Evolutionary conservation across 805 yeast genomes (phyloP).

Genomic region (Candida morakotiae): DNA sequence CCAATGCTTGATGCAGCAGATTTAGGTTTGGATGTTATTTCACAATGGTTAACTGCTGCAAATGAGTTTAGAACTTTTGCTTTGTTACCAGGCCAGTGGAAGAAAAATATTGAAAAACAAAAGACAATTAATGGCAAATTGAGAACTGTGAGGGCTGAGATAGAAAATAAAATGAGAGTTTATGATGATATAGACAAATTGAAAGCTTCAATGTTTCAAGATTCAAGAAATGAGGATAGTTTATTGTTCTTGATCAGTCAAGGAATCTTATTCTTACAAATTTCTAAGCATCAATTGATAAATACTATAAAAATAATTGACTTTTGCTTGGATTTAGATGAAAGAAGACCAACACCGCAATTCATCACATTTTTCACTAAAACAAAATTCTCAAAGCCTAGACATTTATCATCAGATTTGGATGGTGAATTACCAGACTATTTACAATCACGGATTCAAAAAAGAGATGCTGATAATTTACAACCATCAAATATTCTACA

Average conservation of each 20-base stretch:
- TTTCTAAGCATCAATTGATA: conserved; percentile 14
- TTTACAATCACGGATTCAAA: conserved; percentile 10
- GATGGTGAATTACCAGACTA: conserved; percentile 6
- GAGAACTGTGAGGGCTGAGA: conserved; percentile 8
- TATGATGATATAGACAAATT: conserved; percentile 9
- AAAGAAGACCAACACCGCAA: conserved; percentile 17
- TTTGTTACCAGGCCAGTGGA: conserved; percentile 10
- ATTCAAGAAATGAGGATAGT: conserved; percentile 19
- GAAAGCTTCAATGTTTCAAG: conserved; percentile 9
- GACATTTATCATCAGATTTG: conserved; percentile 5
- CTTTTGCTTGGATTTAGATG: conserved; percentile 18
- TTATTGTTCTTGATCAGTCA: conserved; percentile 23
- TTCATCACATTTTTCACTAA: conserved; percentile 14
- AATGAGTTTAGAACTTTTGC: conserved; percentile 23
- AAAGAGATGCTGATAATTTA: conserved; percentile 26
- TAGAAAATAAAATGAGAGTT: conserved; percentile 8
- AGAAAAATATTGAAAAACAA: conserved; percentile 13
- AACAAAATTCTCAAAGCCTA: conserved; percentile 8
- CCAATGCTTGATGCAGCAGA: conserved; percentile 15
- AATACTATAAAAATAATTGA: conserved; percentile 14
- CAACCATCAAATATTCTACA: conserved; percentile 22
- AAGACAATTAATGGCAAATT: conserved; percentile 13
- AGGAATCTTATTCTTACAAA: conserved; percentile 16
- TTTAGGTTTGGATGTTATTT: conserved; percentile 13
- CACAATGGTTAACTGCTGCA: conserved; percentile 25